Evolutionary conservation across 768 basidiomycete species (phyloP).

Genomic region (Lactifluus echinatus): DNA sequence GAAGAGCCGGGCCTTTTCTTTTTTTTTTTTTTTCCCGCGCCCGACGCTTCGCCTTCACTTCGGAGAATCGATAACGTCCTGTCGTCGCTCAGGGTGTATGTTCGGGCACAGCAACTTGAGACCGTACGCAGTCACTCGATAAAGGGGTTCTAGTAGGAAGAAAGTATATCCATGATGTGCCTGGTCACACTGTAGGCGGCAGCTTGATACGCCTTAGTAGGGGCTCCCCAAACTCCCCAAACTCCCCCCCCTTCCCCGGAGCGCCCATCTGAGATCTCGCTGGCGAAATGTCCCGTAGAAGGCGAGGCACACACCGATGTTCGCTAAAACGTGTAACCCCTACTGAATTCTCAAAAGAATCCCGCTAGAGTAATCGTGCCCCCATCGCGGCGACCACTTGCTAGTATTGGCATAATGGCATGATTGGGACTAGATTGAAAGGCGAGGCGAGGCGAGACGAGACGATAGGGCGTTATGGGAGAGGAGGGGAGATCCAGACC

Average conservation of each 20-base stretch:
- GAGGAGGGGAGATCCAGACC: neutral
- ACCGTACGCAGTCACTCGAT: neutral
- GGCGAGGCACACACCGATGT: conserved; percentile 2
- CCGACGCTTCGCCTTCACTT: neutral
- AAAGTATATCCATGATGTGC: neutral
- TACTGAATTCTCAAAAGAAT: conserved; percentile 1
- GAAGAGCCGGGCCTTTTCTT: too few relatives aligned
- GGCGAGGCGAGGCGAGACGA: neutral
- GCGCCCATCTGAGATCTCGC: conserved; percentile 4
- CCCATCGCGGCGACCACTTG: conserved; percentile 9
- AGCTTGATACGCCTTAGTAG: neutral
- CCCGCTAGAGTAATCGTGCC: conserved; percentile 9
- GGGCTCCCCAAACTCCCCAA: neutral
- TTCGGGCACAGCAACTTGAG: neutral
- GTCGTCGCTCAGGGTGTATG: neutral
- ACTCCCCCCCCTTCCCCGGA: neutral
- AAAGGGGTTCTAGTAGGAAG: neutral
- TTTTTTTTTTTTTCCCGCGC: neutral
- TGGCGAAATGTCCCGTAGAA: neutral
- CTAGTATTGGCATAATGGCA: conserved; percentile 8
- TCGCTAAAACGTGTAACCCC: conserved; percentile 4
- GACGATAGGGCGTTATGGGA: neutral
- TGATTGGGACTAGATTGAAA: conserved; percentile 7
- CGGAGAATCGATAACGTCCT: neutral
- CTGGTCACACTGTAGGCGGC: neutral